Percentiles rank a stretch among this genome's conserved stretches.
phyloP scores from a whole-genome alignment of 306 rosid species.

The Ormosia semicastrata region DNA sequence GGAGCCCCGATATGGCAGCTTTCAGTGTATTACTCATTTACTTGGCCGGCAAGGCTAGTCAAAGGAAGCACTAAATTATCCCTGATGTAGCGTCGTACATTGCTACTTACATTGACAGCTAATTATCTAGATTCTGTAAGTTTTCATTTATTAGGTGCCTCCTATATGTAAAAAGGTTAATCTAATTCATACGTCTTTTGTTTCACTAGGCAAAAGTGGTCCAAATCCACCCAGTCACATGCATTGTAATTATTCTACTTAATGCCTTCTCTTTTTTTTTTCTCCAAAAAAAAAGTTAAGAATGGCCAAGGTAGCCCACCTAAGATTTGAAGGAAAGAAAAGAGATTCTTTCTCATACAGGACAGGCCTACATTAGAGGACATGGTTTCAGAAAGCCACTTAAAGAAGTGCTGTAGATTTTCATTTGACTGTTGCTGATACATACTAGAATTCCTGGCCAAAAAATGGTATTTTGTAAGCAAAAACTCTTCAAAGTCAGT shows the following conservation, averaged over 20 bases:
- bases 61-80: neutral
- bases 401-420: neutral
- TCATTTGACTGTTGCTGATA: neutral
- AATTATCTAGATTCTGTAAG: neutral
- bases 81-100: neutral
- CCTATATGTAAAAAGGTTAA: neutral
- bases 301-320: neutral
- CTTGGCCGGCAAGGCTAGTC: slow-evolving; percentile 15
- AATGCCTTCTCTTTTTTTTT: neutral
- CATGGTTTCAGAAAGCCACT: neutral
- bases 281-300: neutral
- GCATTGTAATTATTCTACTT: neutral
- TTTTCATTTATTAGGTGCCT: neutral
- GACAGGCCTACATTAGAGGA: neutral
- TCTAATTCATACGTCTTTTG: neutral
- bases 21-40: neutral
- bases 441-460: neutral
- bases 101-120: neutral
- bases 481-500: neutral
- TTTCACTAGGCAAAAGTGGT: neutral
- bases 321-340: neutral
- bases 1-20: neutral
- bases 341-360: neutral
- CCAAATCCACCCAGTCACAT: slow-evolving; percentile 2
- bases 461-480: neutral